phyloP scores from a whole-genome alignment of 2,329 filamentous ascomycete species.

The Dryadomyces sulphureus region DNA sequence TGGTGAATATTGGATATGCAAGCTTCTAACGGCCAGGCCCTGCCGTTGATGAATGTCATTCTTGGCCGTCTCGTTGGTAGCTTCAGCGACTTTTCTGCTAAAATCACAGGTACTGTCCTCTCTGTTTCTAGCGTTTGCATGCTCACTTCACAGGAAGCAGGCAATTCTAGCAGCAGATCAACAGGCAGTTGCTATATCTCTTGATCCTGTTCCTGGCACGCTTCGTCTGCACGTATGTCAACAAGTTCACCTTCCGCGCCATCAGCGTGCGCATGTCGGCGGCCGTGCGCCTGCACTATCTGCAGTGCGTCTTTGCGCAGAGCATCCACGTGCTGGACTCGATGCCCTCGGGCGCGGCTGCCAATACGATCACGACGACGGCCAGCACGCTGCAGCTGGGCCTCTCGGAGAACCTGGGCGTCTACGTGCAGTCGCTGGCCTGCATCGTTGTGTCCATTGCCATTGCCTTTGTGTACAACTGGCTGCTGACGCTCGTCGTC shows the following conservation, averaged over 20 bases:
- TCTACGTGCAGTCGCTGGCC: conserved; percentile 38
- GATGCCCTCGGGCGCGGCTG: conserved; percentile 45
- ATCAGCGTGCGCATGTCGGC: conserved; percentile 48
- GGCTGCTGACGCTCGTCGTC: conserved; percentile 45
- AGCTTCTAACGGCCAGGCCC: conserved; percentile 20
- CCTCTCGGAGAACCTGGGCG: conserved; percentile 47
- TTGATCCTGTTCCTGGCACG: conserved; percentile 56
- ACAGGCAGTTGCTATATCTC: conserved; percentile 45
- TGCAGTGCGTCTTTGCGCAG: conserved; percentile 48
- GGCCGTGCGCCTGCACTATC: conserved; percentile 47
- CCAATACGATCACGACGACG: conserved; percentile 47
- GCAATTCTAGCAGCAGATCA: conserved; percentile 24
- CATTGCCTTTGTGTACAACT: conserved; percentile 41
- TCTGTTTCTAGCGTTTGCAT: not conserved
- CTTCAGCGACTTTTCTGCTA: conserved; percentile 25
- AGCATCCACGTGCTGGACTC: conserved; percentile 54
- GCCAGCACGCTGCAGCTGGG: conserved; percentile 50
- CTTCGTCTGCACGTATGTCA: conserved; percentile 43
- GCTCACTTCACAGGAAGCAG: conserved; percentile 22
- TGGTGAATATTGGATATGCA: no score
- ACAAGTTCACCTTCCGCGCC: conserved; percentile 42
- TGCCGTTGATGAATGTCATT: conserved; percentile 45
- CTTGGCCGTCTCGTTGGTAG: conserved; percentile 37
- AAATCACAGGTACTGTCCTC: not conserved
- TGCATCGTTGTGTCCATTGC: conserved; percentile 37